These are phyloP conservation scores for Colletotrichum australisinense DNA, from an alignment of 2,329 filamentous ascomycete species.

Conservation along the genomic window DNA sequence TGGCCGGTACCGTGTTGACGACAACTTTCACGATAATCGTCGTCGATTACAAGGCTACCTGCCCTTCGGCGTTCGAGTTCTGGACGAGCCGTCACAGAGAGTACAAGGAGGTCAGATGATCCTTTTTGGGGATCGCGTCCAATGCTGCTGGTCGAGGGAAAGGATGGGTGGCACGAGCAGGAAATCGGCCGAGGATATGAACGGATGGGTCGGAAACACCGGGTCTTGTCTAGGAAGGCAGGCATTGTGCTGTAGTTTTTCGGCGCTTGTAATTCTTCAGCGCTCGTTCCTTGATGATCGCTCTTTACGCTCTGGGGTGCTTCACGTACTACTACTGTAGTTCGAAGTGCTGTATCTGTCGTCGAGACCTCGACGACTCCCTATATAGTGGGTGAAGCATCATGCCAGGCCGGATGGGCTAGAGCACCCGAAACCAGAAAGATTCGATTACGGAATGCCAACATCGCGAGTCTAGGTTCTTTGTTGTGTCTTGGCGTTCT, in stretches of 20 bases:
- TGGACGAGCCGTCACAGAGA: background rate
- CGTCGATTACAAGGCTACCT: background rate
- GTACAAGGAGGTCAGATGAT: slow-evolving; percentile 32
- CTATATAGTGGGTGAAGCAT: background rate
- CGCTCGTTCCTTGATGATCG: background rate
- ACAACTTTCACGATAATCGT: background rate
- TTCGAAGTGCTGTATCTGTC: background rate
- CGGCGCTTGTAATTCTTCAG: background rate
- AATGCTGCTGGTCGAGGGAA: background rate
- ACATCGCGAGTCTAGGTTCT: background rate
- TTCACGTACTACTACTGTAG: background rate
- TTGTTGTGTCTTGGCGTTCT: background rate
- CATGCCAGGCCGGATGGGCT: background rate
- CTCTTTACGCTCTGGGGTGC: background rate
- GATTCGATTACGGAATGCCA: background rate
- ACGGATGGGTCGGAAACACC: background rate
- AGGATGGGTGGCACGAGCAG: slow-evolving; percentile 22
- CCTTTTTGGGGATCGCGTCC: background rate
- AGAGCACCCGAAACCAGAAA: background rate
- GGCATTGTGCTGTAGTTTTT: background rate
- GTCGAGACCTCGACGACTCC: background rate
- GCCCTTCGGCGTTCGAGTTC: background rate
- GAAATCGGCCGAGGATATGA: slow-evolving; percentile 4
- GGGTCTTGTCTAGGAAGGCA: background rate
- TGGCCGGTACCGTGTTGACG: background rate